These are phyloP conservation scores for Rhizophlyctis rosea DNA, from an alignment of 192 early-diverging fungal genomes.

Conservation along the genomic window DNA sequence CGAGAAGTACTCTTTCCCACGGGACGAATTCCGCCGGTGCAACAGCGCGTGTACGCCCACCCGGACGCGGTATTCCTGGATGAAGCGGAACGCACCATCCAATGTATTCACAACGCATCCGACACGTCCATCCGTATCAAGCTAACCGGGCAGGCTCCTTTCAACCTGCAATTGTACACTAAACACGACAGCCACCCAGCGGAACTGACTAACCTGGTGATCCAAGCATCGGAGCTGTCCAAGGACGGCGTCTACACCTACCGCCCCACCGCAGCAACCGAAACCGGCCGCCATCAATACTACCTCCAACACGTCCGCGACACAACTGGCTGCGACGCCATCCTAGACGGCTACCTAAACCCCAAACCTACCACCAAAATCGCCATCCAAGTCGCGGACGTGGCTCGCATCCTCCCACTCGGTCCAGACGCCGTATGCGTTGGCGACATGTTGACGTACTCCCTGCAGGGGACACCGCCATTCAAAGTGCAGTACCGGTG, in stretches of 20 bases:
- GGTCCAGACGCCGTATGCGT: constrained; percentile 47
- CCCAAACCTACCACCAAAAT: constrained; percentile 4
- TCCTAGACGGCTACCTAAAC: constrained; percentile 4
- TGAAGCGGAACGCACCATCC: constrained; percentile 25
- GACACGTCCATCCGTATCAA: constrained; percentile 32
- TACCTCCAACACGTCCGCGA: constrained; percentile 35
- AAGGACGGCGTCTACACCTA: constrained; percentile 11
- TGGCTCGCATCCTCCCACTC: constrained; percentile 38
- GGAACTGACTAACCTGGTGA: constrained; percentile 24
- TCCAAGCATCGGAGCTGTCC: constrained; percentile 5
- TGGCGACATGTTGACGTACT: constrained; percentile 64
- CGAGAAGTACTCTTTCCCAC: too few relatives aligned
- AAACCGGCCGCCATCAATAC: constrained; percentile 41
- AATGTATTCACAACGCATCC: constrained; percentile 37
- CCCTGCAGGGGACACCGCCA: constrained; percentile 62
- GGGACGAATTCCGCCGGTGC: constrained; percentile 15
- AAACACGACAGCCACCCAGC: constrained; percentile 42
- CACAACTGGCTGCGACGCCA: constrained; percentile 36
- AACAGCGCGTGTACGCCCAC: constrained; percentile 29
- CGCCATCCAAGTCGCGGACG: constrained; percentile 42
- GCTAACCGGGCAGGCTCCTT: constrained; percentile 40
- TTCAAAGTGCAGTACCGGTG: constrained; percentile 59
- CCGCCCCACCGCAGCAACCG: constrained; percentile 21
- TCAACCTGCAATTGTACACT: constrained; percentile 31
- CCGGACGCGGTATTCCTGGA: constrained; percentile 43